These are phyloP conservation scores for Ceratobasidium papillatum DNA, from an alignment of 1,284 basidiomycete species.

Conservation along the genomic window DNA sequence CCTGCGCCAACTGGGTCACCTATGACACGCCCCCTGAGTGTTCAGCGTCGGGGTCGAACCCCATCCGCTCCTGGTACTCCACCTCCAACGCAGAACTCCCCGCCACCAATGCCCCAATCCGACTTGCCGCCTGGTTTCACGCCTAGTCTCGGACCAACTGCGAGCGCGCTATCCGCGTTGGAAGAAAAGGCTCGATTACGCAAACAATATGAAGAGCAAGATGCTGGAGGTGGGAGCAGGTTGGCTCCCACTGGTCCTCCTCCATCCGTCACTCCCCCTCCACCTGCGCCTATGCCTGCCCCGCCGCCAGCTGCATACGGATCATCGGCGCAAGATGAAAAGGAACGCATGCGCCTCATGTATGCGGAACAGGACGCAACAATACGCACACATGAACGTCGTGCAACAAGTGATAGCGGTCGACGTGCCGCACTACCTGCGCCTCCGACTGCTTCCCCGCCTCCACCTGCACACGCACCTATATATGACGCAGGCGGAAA, in stretches of 20 bases:
- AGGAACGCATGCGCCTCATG: constrained; percentile 52
- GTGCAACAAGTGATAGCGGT: constrained; percentile 23
- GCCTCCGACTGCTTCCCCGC: constrained; percentile 21
- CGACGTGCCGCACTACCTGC: constrained; percentile 12
- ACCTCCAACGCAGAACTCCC: constrained; percentile 17
- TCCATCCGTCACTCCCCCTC: constrained; percentile 52
- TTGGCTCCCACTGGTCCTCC: constrained; percentile 45
- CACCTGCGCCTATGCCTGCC: constrained; percentile 53
- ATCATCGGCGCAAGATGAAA: constrained; percentile 46
- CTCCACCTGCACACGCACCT: constrained; percentile 39
- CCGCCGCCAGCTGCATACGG: constrained; percentile 47
- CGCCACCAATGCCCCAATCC: constrained; percentile 28
- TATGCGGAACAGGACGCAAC: constrained; percentile 70
- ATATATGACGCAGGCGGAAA: not conserved
- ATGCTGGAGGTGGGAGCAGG: not conserved
- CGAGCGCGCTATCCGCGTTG: constrained; percentile 36
- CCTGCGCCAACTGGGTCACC: not conserved
- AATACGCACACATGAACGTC: constrained; percentile 47
- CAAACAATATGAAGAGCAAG: constrained; percentile 41
- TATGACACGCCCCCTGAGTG: constrained; percentile 29
- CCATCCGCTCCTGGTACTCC: constrained; percentile 27
- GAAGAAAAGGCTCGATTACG: constrained; percentile 40
- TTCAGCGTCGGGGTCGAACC: constrained; percentile 18
- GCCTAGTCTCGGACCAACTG: constrained; percentile 34
- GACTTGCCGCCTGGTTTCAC: constrained; percentile 27